phyloP scores from a whole-genome alignment of 345 rosid genomes.

The Aquilaria yunnanensis region DNA sequence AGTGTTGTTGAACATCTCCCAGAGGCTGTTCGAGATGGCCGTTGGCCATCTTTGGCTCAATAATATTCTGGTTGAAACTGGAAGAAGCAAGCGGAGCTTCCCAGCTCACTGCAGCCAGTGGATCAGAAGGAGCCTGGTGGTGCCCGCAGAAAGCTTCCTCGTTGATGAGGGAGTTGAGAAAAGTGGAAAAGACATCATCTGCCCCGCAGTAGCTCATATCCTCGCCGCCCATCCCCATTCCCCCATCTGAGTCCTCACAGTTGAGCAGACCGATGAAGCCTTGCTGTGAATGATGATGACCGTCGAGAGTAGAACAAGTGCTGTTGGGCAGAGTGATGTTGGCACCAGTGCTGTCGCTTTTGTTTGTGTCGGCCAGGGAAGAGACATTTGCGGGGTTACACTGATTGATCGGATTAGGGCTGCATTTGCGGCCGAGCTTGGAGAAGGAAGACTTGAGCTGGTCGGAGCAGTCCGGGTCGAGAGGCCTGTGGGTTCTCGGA shows the following conservation, averaged over 20 bases:
- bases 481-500: constrained; percentile 61
- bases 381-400: constrained; percentile 9
- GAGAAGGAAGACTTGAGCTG: constrained; percentile 13
- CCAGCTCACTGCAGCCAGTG: constrained; percentile 21
- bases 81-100: constrained; percentile 30
- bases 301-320: neutral
- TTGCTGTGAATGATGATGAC: constrained; percentile 2
- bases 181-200: constrained; percentile 43
- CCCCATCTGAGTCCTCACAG: constrained; percentile 8
- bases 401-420: constrained; percentile 1
- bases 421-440: constrained; percentile 8
- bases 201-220: constrained; percentile 21
- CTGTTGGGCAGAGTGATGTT: constrained; percentile 7
- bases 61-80: constrained; percentile 16
- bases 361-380: constrained; percentile 17
- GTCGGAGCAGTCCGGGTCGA: constrained; percentile 14
- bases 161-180: constrained; percentile 49
- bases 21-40: constrained; percentile 9
- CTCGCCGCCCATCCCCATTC: constrained; percentile 11
- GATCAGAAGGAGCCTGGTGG: constrained; percentile 13
- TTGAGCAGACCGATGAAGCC: constrained; percentile 10
- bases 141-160: constrained; percentile 34
- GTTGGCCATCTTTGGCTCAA: constrained; percentile 7
- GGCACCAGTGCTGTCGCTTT: constrained; percentile 10
- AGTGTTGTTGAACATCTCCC: too few species aligned